Evolutionary conservation across 768 basidiomycete species (phyloP).

Genomic region (Russula compacta): DNA sequence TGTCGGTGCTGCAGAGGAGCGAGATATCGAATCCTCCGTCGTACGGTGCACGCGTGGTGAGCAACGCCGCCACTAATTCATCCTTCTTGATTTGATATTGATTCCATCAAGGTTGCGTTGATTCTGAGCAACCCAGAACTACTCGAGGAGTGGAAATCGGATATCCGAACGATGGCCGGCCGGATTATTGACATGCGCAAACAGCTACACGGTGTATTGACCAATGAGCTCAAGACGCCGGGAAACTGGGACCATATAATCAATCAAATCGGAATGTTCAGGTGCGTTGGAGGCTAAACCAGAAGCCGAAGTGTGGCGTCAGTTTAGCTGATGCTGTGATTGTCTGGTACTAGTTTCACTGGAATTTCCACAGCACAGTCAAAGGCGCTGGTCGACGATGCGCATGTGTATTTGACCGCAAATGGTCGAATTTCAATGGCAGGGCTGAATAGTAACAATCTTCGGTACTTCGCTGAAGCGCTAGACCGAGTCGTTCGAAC

Average conservation of each 20-base stretch:
- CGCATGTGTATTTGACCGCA: conserved; percentile 75
- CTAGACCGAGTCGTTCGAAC: conserved; percentile 61
- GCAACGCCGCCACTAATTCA: conserved; percentile 21
- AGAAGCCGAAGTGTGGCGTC: neutral
- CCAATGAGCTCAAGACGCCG: conserved; percentile 73
- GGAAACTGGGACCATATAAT: conserved; percentile 95
- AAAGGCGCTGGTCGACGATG: conserved; percentile 55
- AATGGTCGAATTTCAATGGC: conserved; percentile 96
- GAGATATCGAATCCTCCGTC: conserved; percentile 94
- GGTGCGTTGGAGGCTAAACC: conserved; percentile 35
- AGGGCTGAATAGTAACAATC: conserved; percentile 72
- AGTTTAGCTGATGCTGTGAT: conserved; percentile 14
- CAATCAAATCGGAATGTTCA: conserved; percentile 97
- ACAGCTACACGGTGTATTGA: conserved; percentile 64
- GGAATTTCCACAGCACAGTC: conserved; percentile 64
- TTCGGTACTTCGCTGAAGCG: conserved; percentile 63
- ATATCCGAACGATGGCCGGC: conserved; percentile 87
- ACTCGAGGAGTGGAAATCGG: conserved; percentile 82
- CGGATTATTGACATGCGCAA: conserved; percentile 90
- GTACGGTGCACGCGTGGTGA: conserved; percentile 81
- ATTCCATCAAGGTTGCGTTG: conserved; percentile 48
- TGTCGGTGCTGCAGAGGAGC: conserved; percentile 85
- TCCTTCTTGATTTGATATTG: neutral
- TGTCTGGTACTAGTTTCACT: conserved; percentile 53
- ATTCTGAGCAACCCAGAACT: conserved; percentile 69